Conservation (phyloP, 148 eudicot species). For the Silene latifolia region DNA sequence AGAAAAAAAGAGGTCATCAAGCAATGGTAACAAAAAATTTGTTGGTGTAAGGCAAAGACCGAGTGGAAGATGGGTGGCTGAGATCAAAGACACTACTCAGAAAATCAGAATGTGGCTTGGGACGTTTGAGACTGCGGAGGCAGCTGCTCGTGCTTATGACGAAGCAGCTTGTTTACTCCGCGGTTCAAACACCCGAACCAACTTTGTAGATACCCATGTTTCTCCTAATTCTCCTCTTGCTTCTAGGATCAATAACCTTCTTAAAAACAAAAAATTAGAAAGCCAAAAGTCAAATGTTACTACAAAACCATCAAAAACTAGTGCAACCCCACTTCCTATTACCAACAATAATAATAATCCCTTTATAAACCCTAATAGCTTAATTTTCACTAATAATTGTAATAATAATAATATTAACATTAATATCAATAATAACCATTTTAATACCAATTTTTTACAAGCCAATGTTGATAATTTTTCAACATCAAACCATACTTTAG, state of each 20-base stretch:
- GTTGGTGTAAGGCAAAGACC: constrained; percentile 74
- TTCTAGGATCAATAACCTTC: constrained; percentile 55
- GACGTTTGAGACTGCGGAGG: constrained; percentile 64
- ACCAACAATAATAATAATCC: constrained; percentile 5
- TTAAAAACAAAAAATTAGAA: constrained; percentile 44
- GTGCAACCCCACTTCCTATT: constrained; percentile 1
- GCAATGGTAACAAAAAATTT: constrained; percentile 35
- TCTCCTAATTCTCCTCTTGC: constrained; percentile 56
- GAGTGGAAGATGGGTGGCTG: constrained; percentile 71
- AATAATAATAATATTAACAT: neutral
- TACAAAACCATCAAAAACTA: constrained; percentile 11
- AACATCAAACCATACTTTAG: constrained; percentile 14
- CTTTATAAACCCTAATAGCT: constrained; percentile 23
- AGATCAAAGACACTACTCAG: constrained; percentile 67
- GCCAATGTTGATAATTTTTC: constrained; percentile 19
- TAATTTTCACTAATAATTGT: neutral
- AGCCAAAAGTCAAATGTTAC: constrained; percentile 20
- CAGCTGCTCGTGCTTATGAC: constrained; percentile 67
- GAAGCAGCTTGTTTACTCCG: constrained; percentile 72
- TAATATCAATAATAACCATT: neutral
- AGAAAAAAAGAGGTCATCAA: constrained; percentile 31
- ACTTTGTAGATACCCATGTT: constrained; percentile 43
- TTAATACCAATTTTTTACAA: constrained; percentile 15
- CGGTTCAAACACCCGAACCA: constrained; percentile 59
- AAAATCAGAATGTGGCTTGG: constrained; percentile 77